Base-by-base conservation (phyloP, 257 asterid genomes). In the Solanum piurae region DNA sequence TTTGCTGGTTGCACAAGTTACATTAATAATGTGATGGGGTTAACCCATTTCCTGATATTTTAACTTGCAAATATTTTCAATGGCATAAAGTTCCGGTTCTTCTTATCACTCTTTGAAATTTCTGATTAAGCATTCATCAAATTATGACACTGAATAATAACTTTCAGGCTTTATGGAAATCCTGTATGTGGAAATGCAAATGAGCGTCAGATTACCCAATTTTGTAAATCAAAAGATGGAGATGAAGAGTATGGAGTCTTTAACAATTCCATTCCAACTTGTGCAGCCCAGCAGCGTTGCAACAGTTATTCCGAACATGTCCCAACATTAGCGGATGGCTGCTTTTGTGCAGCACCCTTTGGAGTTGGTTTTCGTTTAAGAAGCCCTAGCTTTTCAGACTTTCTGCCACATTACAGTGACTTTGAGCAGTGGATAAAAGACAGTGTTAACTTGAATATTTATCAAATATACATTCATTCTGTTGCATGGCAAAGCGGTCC, bases 341-440 rank as follows among this genome's bases (percentile, higher is more conserved):
- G 95, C 91, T 75, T 90, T 44, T 93, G 94, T 88, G 93, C 94
- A 0, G 93, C 93, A 31, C 95, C 95, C 46, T 93, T 93, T 66
- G 93, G 94, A 31, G 88, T 92, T 42, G 94, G 89, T 40, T 14
- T 93, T 5, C 86, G 88, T 9, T 91, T 93, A 31, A 90, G 94
- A 89, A 93, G 95, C 86, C 94, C 94, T 9, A 93, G 94, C 87
- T 88, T 93, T 60, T 91, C 91, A 36, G 42, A 85, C 20, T 93
- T 92, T 85, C 90, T 14, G 31, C 93, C 93, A 31, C 90, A 90
- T 60, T 75, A 31, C 16, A 86, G 83, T 31, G 69, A 38, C 0
- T 93, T 90, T 84, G 27, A 84, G 9, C 12, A 1, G 21, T 92
- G 42, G 87, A 89, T 93, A 75, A 88, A 91, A 44, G 12, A 46